phyloP scores from a whole-genome alignment of 2,329 filamentous ascomycete species.

The Fusarium denticulatum region DNA sequence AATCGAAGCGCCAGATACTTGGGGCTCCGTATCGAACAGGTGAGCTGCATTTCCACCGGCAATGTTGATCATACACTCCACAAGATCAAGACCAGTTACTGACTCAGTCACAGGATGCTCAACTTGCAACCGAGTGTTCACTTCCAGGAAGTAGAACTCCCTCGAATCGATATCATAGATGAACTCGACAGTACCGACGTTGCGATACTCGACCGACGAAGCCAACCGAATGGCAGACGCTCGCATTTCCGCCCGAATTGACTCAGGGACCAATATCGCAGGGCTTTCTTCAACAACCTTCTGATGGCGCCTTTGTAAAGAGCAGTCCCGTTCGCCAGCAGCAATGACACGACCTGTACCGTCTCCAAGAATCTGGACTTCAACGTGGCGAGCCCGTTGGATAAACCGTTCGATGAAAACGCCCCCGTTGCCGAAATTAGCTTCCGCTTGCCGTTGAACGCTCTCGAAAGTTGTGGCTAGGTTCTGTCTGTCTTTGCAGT shows the following conservation, averaged over 20 bases:
- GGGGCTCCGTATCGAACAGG: constrained; percentile 22
- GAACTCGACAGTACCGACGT: constrained; percentile 58
- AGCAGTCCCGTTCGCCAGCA: constrained; percentile 61
- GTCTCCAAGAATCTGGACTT: constrained; percentile 62
- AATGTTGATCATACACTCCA: constrained; percentile 60
- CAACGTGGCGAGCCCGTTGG: constrained; percentile 55
- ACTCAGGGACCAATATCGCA: constrained; percentile 46
- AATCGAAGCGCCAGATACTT: constrained; percentile 46
- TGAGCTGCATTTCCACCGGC: constrained; percentile 28
- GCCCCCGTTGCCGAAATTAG: constrained; percentile 54
- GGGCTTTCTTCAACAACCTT: constrained; percentile 62
- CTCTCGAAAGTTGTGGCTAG: constrained; percentile 48
- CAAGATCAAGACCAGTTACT: constrained; percentile 78
- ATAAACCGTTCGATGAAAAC: constrained; percentile 57
- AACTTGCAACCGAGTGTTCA: constrained; percentile 61
- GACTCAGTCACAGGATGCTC: constrained; percentile 72
- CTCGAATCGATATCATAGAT: constrained; percentile 51
- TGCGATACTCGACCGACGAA: constrained; percentile 50
- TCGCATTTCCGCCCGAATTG: constrained; percentile 48
- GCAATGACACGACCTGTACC: constrained; percentile 52
- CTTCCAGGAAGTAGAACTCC: constrained; percentile 58
- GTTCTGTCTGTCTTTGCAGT: constrained; percentile 46
- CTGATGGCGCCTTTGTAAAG: constrained; percentile 61
- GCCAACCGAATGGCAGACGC: constrained; percentile 51
- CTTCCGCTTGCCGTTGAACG: constrained; percentile 52